Percentiles rank a stretch among this genome's conserved stretches.
Evolutionary conservation across 305 asterid genomes (phyloP).

Genomic region (Fraxinus nigra): DNA sequence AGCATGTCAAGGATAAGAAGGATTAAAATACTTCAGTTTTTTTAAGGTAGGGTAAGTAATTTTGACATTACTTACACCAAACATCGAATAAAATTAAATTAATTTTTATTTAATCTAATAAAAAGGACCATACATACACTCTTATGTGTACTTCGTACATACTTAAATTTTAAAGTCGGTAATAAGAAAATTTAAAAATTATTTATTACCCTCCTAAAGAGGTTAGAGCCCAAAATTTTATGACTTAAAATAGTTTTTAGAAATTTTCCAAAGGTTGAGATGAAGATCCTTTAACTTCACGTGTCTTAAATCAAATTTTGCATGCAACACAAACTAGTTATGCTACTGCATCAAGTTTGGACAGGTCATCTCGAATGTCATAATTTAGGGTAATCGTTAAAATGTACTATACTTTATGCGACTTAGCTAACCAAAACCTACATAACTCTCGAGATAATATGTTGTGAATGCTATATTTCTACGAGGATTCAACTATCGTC

Average conservation of each 20-base stretch:
- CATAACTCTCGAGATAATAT: too few relatives aligned
- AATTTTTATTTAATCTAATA: too few relatives aligned
- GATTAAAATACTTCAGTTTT: neutral
- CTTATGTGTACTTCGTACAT: too few relatives aligned
- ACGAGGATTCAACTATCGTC: neutral
- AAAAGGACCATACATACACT: too few relatives aligned
- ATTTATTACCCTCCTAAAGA: neutral
- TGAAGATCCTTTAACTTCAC: neutral
- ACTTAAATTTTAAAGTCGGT: neutral
- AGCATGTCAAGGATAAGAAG: neutral
- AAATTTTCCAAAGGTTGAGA: neutral
- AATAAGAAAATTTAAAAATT: too few relatives aligned
- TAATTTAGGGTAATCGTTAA: too few relatives aligned
- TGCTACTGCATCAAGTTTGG: neutral
- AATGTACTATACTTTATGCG: neutral
- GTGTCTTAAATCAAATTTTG: neutral
- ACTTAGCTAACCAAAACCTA: neutral
- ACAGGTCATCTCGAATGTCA: neutral
- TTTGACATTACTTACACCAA: neutral
- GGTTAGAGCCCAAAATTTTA: neutral
- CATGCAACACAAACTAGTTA: neutral
- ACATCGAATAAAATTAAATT: too few relatives aligned
- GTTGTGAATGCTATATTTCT: neutral
- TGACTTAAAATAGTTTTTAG: neutral
- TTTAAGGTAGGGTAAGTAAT: neutral